Base-by-base conservation (phyloP, 192 early-diverging fungal genomes). In the Linderina pennispora region DNA sequence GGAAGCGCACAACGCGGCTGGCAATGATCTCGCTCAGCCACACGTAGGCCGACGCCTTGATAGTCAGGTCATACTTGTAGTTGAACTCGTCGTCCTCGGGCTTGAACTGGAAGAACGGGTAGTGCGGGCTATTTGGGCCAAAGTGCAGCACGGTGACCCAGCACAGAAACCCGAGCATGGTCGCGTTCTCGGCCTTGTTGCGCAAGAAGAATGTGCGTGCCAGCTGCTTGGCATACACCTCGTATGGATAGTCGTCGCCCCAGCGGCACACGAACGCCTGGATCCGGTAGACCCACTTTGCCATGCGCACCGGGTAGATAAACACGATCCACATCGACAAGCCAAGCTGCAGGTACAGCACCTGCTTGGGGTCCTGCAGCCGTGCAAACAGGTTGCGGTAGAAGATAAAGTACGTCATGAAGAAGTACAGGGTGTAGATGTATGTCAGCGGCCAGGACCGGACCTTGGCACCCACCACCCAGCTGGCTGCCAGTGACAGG, bases 381-480 rank as follows among this genome's bases (percentile, higher is more conserved):
- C 84, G 75, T 15, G 81, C 84, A 62, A 88, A 88, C 40, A 88
- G 49, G 43, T 84, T 88, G 37, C 86, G 76, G 59, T 88, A 86
- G 52, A 88, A 88, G 43, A 88, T 84, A 48, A 86, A 88, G 51
- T 88, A 88, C 17, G 84, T 82, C 77, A 85, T 84, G 54, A 83
- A 86, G 41, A 84, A 88, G 47, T 88, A 88, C 40, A 86, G 65
- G 44, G 81, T 80, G 57, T 84, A 88, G 23, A 80, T 75, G 39
- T 77, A 83, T 36, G 79, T 73, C 25, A 88, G 45, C 1, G 83
- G 83, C 58, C 85, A 81, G 2, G 80, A 85, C 8, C 77, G 70
- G 15, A 88, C 75, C 20, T 77, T 74, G 1, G 70, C 61, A 10
- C 72, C 74, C 24, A 84, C 74, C 21, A 88, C 83, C 51, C 81